phyloP scores from a whole-genome alignment of 805 yeast species.

The Wickerhamomyces rabaulensis region DNA sequence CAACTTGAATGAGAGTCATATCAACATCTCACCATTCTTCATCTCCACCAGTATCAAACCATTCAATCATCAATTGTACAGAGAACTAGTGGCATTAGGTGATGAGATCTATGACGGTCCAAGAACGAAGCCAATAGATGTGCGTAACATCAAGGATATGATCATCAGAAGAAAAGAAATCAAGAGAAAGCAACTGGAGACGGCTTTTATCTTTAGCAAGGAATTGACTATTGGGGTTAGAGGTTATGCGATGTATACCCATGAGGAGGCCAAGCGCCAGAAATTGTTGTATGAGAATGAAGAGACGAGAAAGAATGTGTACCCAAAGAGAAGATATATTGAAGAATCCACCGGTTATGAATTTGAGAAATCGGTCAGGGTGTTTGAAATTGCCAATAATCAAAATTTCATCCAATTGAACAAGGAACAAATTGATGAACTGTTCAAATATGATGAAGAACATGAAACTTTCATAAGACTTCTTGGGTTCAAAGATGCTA shows the following conservation, averaged over 20 bases:
- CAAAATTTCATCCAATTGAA: slow-evolving; percentile 33
- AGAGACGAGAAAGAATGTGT: slow-evolving; percentile 47
- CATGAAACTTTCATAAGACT: slow-evolving; percentile 51
- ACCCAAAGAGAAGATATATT: slow-evolving; percentile 35
- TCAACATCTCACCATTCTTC: slow-evolving; percentile 61
- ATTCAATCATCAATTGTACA: slow-evolving; percentile 46
- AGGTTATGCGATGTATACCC: slow-evolving; percentile 62
- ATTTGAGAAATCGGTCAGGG: slow-evolving; percentile 30
- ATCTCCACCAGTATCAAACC: slow-evolving; percentile 31
- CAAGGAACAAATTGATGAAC: slow-evolving; percentile 30
- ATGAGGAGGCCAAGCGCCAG: slow-evolving; percentile 45
- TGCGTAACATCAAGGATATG: slow-evolving; percentile 38
- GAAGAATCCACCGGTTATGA: slow-evolving; percentile 40
- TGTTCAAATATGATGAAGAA: slow-evolving; percentile 29
- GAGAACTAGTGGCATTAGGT: slow-evolving; percentile 38
- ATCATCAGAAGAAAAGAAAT: slow-evolving; percentile 57
- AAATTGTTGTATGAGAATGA: slow-evolving; percentile 50
- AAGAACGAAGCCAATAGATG: slow-evolving; percentile 35
- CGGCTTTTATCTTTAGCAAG: slow-evolving; percentile 54
- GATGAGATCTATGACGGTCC: slow-evolving; percentile 32
- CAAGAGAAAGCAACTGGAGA: slow-evolving; percentile 55
- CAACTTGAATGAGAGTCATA: slow-evolving; percentile 51
- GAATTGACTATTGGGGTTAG: slow-evolving; percentile 57
- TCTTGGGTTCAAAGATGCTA: slow-evolving; percentile 56
- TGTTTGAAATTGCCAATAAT: slow-evolving; percentile 37